phyloP scores from a whole-genome alignment of 2,329 filamentous ascomycete species.

The Sporothrix mexicana region DNA sequence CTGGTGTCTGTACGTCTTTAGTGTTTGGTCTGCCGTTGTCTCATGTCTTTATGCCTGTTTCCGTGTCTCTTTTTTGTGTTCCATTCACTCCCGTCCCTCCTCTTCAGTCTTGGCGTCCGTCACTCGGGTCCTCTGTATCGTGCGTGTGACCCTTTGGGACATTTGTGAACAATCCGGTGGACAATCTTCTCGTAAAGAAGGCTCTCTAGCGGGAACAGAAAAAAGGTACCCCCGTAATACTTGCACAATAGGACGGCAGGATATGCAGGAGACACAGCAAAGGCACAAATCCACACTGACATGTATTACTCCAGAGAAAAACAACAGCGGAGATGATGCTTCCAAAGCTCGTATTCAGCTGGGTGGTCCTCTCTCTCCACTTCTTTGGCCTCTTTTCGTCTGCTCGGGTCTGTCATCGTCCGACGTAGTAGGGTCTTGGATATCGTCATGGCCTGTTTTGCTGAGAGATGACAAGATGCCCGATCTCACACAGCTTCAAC shows the following conservation, averaged over 20 bases:
- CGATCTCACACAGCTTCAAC: not conserved
- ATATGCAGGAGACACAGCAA: not conserved
- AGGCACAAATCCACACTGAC: not conserved
- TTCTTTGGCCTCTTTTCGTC: not conserved
- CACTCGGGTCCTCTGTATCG: not conserved
- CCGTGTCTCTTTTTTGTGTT: not conserved
- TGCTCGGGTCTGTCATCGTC: not conserved
- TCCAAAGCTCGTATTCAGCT: slow-evolving; percentile 20
- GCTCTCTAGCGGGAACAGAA: no score
- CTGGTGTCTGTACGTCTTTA: not conserved
- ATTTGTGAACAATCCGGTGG: not conserved
- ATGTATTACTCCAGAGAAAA: not conserved
- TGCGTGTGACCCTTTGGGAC: slow-evolving; percentile 4
- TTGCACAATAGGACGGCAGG: not conserved
- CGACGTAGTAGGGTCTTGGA: not conserved
- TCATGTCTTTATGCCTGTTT: not conserved
- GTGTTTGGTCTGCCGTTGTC: no score
- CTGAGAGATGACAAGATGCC: no score
- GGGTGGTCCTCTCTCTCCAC: not conserved
- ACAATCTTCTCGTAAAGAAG: slow-evolving; percentile 6
- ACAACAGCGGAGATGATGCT: not conserved
- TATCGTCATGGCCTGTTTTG: not conserved
- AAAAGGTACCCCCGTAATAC: no score
- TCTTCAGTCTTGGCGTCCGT: not conserved
- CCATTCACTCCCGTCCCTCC: not conserved